Conservation (phyloP, 2,329 filamentous ascomycete species). For the Xylaria sp. region DNA sequence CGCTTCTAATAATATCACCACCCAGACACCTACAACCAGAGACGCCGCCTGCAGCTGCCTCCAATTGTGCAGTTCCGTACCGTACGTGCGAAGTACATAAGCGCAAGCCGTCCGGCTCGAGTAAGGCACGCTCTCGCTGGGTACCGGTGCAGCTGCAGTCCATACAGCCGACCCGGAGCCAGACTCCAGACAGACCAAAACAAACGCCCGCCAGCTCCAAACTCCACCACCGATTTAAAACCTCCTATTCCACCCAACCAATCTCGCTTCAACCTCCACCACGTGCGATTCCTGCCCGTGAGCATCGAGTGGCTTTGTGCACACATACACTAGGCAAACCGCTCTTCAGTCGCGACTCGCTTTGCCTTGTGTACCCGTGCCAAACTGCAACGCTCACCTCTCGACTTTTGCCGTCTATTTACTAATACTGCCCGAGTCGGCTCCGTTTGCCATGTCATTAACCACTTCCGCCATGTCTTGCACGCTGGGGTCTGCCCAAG, state of each 20-base stretch:
- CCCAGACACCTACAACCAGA: no score
- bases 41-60: no score
- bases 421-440: neutral
- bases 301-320: neutral
- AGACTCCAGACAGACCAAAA: neutral
- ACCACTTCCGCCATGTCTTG: constrained; percentile 29
- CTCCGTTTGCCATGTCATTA: constrained; percentile 1
- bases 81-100: no score
- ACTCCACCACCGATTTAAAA: constrained; percentile 9
- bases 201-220: neutral
- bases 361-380: neutral
- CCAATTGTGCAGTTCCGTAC: no score
- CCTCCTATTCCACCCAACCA: constrained; percentile 19
- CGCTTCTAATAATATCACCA: no score
- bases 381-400: no score
- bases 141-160: neutral
- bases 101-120: no score
- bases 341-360: constrained; percentile 4
- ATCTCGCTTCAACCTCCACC: constrained; percentile 20
- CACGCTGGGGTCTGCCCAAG: constrained; percentile 32
- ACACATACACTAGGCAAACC: neutral
- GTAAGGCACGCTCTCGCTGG: no score
- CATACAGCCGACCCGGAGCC: neutral
- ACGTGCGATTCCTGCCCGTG: constrained; percentile 22
- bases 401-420: no score